Evolutionary conservation across 78 protist species (phyloP), one percentile per base, ranked within the genome.

Genomic region (Protostelium mycophagum): DNA sequence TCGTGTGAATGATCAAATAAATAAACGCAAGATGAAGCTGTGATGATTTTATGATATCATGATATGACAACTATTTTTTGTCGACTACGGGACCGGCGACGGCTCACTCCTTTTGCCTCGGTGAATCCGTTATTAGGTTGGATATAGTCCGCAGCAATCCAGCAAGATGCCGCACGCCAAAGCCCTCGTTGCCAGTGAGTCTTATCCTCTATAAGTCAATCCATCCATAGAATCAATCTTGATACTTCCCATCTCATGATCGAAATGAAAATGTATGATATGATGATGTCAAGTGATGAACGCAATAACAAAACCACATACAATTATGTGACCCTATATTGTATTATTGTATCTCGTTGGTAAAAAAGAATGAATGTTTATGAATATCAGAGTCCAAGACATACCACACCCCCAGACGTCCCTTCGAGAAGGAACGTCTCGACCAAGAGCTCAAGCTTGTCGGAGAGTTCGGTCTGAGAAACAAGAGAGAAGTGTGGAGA

Each of bases 401-500:
- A 28, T 73, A 38, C 89, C 35, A 63, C 39, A 93, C 98, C 38
- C 99, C 99, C 51, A 97, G 99, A 83, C 99, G 99, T 88, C 99
- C 99, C 29, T 99, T 95, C 96, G 99, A 99, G 96, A 98, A 97
- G 97, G 99, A 98, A 97, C 98, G 99, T 34, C 96, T 99, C 51
- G 99, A 98, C 94, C 90, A 39, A 31, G 99, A 99, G 97, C 93
- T 98, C 85, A 96, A 98, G 96, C 92, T 98, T 0, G 87, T 94
- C 87, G 99, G 99, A 34, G 98, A 98, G 94, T 99, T 63, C 91
- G 99, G 99, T n/a, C 97, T 99, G 87, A 87, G 96, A 85, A 95
- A 95, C 99, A 99, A 99, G 98, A 97, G 98, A 36, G 99, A 99
- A 96, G 98, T 99, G 38, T 99, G 99, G 99, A 97, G 99, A 90